A percentile compares a stretch with the other conserved stretches of the same genome.
Conservation (phyloP, 371 early-diverging fungal genomes). For the Mycotypha africana region DNA sequence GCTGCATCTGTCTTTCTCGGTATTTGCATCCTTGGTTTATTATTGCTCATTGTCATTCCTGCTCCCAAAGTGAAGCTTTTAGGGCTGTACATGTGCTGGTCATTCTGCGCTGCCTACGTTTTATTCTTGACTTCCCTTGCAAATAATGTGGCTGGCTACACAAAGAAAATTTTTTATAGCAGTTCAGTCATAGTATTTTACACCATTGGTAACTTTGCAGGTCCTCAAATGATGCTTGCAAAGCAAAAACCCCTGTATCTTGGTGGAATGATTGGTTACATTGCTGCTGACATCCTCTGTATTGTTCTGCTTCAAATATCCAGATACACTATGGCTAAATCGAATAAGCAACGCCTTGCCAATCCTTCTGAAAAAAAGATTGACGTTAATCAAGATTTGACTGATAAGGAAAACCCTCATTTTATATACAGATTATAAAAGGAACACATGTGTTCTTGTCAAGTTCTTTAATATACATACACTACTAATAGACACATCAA, state of each 20-base stretch:
- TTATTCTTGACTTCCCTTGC: slow-evolving; percentile 2
- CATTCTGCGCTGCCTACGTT: slow-evolving; percentile 19
- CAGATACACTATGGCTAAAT: slow-evolving; percentile 10
- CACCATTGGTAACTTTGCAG: slow-evolving; percentile 27
- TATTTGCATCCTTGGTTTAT: slow-evolving; percentile 28
- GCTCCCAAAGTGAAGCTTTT: slow-evolving; percentile 23
- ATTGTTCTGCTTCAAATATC: slow-evolving; percentile 17
- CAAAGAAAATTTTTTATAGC: slow-evolving; percentile 28
- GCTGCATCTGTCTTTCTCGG: slow-evolving; percentile 16
- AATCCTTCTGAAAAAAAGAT: not conserved
- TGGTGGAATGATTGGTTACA: slow-evolving; percentile 22
- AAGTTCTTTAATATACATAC: not conserved
- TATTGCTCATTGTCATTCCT: slow-evolving; percentile 34
- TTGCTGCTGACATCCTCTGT: slow-evolving; percentile 18
- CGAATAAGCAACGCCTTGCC: slow-evolving; percentile 15
- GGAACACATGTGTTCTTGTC: no score
- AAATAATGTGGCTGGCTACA: slow-evolving; percentile 23
- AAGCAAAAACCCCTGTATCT: slow-evolving; percentile 24
- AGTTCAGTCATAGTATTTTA: slow-evolving; percentile 18
- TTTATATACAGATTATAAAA: slow-evolving; percentile 20
- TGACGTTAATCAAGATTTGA: slow-evolving; percentile 12
- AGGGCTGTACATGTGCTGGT: slow-evolving; percentile 29
- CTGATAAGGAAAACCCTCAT: slow-evolving; percentile 19
- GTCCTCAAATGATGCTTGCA: slow-evolving; percentile 29
- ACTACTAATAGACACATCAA: no score